Evolutionary conservation across 768 basidiomycete species (phyloP), one percentile per base, ranked within the genome.

Genomic region (Suillus occidentalis): DNA sequence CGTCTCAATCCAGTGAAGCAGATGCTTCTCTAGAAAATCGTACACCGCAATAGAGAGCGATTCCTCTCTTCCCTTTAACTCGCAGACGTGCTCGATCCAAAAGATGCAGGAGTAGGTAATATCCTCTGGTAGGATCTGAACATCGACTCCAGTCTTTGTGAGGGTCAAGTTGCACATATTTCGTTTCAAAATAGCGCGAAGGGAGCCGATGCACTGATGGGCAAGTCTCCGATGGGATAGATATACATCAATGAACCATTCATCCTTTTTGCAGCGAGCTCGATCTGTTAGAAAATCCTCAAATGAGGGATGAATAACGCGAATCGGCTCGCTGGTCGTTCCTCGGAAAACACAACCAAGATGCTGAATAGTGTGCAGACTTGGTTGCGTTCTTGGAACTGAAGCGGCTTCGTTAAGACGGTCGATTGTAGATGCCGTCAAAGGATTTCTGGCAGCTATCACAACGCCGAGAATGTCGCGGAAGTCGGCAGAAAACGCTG

Each of bases 1-100:
- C 34, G 63, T 68, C 55, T 77, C 77, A 50, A 78, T 70, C 76
- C 76, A 77, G 60, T 78, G 76, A 12, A 77, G 58, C 4, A 78
- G 72, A 45, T 77, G 72, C 31, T 47, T 57, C 9, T 49, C 55
- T 60, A 76, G 60, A 63, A 76, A 75, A 37, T 1, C 12, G 2
- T 67, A 7, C 2, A 78, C 62, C 14, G 68, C 72, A 2, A 67
- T 66, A 16, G 10, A 61, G 40, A 71, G 25, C 7, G 12, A 57
- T 25, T 22, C 63, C 12, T 68, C 69, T 16, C 31, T 37, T 25
- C 31, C 16, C 20, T 5, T 39, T 25, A 39, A 64, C 10, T 63
- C 43, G 65, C 73, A 73, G n/a, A 76, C 31, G 56, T 76, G 75
- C 20, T 76, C 69, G 8, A 76, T 65, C 76, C 76, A 76, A 58